Conservation (phyloP, 345 rosid genomes). For the Bruguiera gymnorhiza region DNA sequence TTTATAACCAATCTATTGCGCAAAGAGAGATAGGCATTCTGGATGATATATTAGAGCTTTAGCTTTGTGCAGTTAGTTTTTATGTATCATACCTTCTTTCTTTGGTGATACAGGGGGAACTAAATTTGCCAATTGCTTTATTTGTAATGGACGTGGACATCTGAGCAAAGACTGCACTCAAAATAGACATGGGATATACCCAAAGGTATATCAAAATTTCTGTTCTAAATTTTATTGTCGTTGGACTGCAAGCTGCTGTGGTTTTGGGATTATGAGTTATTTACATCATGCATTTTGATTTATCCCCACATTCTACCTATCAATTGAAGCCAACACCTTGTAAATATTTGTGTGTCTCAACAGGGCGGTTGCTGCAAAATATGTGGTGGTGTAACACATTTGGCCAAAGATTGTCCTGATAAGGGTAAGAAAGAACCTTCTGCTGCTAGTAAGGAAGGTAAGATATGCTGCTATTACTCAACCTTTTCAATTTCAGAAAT, state of each 20-base stretch:
- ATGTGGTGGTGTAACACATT: constrained; percentile 91
- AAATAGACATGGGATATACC: constrained; percentile 82
- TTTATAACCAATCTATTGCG: too few relatives aligned
- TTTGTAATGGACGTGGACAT: constrained; percentile 78
- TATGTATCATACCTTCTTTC: constrained; percentile 8
- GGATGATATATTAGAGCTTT: neutral
- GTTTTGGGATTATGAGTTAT: neutral
- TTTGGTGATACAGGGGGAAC: constrained; percentile 63
- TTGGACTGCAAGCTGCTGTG: neutral
- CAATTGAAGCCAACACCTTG: constrained; percentile 12
- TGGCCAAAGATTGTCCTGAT: constrained; percentile 86
- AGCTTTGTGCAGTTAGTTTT: neutral
- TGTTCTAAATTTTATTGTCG: neutral
- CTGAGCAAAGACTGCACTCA: constrained; percentile 89
- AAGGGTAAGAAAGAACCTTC: constrained; percentile 40
- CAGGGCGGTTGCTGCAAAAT: constrained; percentile 94
- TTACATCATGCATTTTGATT: neutral
- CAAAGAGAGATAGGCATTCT: too few relatives aligned
- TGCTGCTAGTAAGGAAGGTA: constrained; percentile 36
- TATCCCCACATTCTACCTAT: neutral
- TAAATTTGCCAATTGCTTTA: constrained; percentile 80
- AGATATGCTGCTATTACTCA: constrained; percentile 5
- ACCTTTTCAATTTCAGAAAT: neutral
- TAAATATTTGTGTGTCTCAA: constrained; percentile 7
- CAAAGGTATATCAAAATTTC: constrained; percentile 56